These are phyloP conservation scores for Pseudoscleropodium purum DNA, from an alignment of 225 moss, liverwort and hornwort genomes.

Conservation along the genomic window DNA sequence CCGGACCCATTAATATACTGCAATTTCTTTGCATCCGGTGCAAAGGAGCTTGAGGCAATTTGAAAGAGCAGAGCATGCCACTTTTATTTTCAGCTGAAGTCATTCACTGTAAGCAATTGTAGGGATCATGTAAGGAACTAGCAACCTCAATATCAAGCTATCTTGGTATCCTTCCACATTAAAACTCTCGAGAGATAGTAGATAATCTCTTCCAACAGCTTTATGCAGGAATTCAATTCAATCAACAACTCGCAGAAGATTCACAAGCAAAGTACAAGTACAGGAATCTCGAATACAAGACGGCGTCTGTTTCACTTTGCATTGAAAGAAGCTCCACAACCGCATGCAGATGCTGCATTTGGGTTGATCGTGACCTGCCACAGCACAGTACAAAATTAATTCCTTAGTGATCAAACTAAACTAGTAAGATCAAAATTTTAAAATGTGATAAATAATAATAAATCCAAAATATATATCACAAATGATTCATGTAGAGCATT, in stretches of 20 bases:
- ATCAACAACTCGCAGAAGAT: background rate
- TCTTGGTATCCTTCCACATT: background rate
- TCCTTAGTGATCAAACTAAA: background rate
- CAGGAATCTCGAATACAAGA: background rate
- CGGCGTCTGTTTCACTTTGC: conserved; percentile 46
- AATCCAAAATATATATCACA: background rate
- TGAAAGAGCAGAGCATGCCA: background rate
- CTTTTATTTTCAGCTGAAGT: background rate
- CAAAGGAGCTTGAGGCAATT: background rate
- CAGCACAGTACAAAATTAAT: background rate
- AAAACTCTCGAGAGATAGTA: background rate
- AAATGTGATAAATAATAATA: background rate
- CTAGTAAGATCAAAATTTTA: background rate
- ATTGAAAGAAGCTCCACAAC: conserved; percentile 84
- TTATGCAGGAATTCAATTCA: background rate
- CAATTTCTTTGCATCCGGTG: background rate
- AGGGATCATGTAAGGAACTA: background rate
- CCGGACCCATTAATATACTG: background rate
- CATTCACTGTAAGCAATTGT: background rate
- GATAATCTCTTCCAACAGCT: background rate
- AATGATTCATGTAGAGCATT: background rate
- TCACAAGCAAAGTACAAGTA: background rate
- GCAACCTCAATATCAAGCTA: background rate
- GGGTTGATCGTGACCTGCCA: conserved; percentile 73
- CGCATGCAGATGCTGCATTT: conserved; percentile 81